Conservation (phyloP, 73 alveolate genomes). For the Paramecium octaurelia region DNA sequence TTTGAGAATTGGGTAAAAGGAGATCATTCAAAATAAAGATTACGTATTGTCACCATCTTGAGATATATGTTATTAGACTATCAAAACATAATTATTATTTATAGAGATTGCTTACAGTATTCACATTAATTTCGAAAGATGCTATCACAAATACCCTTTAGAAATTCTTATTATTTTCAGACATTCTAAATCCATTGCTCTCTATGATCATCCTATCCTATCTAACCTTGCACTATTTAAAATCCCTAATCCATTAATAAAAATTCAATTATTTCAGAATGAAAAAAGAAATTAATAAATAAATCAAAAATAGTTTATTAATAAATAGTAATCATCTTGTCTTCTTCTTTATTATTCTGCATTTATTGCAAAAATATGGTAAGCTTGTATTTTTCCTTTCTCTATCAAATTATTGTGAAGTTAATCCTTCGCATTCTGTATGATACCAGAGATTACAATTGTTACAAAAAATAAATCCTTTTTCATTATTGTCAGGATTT, state of each 20-base stretch:
- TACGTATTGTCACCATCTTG: constrained; percentile 1
- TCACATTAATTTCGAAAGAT: neutral
- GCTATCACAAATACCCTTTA: neutral
- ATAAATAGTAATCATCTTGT: neutral
- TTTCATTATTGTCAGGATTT: neutral
- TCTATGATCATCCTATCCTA: no score
- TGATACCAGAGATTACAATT: neutral
- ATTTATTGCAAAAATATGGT: neutral
- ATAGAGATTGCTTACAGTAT: neutral
- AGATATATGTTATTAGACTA: neutral
- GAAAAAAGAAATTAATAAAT: neutral
- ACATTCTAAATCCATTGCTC: no score
- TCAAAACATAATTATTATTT: neutral
- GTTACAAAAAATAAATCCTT: neutral
- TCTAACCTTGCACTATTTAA: no score
- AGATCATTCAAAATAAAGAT: neutral
- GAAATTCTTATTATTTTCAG: neutral
- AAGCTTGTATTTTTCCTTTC: neutral
- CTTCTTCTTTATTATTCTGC: neutral
- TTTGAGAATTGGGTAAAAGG: constrained; percentile 12
- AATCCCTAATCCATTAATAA: neutral
- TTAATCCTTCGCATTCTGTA: neutral
- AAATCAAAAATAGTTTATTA: neutral
- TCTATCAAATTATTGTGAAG: neutral
- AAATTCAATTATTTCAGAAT: neutral